Evolutionary conservation across 129 eudicot species (phyloP).

Genomic region (Lactuca saligna): DNA sequence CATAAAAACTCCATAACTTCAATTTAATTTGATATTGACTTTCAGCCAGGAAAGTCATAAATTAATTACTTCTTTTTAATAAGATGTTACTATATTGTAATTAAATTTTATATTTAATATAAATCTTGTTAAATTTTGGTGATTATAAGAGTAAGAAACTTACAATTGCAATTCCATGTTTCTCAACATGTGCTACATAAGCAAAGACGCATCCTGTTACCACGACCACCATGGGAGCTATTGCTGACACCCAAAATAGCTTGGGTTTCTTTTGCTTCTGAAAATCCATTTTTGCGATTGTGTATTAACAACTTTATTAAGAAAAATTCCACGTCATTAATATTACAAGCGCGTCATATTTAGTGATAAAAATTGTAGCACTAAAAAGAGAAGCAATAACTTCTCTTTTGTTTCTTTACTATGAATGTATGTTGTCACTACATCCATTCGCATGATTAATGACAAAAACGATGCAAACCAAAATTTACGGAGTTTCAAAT

Average conservation of each 20-base stretch:
- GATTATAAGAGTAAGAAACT: slow-evolving; percentile 20
- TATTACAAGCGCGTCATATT: not conserved
- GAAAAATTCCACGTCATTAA: not conserved
- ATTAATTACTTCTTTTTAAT: no score
- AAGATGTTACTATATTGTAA: no score
- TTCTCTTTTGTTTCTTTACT: not conserved
- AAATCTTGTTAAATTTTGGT: not conserved
- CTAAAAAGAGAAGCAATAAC: slow-evolving; percentile 3
- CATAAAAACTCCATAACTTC: no score
- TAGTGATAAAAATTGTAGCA: not conserved
- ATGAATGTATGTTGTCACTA: not conserved
- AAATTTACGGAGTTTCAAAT: not conserved
- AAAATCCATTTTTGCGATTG: not conserved
- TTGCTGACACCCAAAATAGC: slow-evolving; percentile 82
- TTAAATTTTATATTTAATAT: no score
- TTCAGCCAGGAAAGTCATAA: no score
- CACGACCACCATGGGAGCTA: slow-evolving; percentile 73
- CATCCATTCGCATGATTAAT: not conserved
- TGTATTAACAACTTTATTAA: not conserved
- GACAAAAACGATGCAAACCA: not conserved
- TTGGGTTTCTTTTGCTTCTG: slow-evolving; percentile 83
- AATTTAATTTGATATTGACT: no score
- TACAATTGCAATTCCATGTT: slow-evolving; percentile 75
- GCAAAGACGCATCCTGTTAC: slow-evolving; percentile 61
- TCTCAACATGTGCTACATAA: slow-evolving; percentile 66